These are phyloP conservation scores for Taxawa tesnikishii DNA, from an alignment of 2,329 filamentous ascomycete species.

Conservation along the genomic window DNA sequence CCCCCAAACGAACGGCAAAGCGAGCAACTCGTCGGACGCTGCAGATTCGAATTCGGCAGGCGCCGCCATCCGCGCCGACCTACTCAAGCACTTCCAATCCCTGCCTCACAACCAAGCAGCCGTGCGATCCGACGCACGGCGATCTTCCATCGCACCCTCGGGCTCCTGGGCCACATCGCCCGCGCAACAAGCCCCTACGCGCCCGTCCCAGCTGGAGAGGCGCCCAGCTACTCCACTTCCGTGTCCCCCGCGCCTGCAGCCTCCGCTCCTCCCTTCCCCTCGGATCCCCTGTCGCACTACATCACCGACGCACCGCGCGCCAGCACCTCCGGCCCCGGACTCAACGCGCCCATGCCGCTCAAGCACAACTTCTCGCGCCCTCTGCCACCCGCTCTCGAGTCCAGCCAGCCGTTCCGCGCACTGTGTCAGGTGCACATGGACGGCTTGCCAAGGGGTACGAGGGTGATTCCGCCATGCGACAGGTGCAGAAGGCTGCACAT, in stretches of 20 bases:
- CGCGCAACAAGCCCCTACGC: conserved; percentile 3
- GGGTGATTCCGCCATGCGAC: conserved; percentile 73
- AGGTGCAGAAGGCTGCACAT: conserved; percentile 68
- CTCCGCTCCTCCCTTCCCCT: conserved; percentile 2
- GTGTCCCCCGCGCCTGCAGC: conserved; percentile 5
- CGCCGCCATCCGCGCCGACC: conserved; percentile 43
- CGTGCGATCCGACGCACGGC: conserved; percentile 12
- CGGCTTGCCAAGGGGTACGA: conserved; percentile 57
- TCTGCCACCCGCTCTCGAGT: conserved; percentile 21
- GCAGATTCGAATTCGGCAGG: conserved; percentile 22
- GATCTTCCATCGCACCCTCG: conserved; percentile 11
- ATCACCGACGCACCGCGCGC: neutral
- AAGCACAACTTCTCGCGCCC: conserved; percentile 26
- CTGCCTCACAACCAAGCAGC: conserved; percentile 37
- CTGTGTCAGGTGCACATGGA: conserved; percentile 52
- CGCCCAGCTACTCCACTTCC: neutral
- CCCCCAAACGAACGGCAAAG: conserved; percentile 23
- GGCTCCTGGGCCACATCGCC: conserved; percentile 1
- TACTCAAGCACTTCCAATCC: conserved; percentile 52
- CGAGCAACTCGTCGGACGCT: conserved; percentile 14
- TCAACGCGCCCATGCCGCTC: neutral
- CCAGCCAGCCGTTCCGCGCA: conserved; percentile 21
- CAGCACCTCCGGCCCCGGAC: neutral
- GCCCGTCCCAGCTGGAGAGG: conserved; percentile 2
- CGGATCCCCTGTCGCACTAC: conserved; percentile 3